A percentile compares a stretch with the other conserved stretches of the same genome.
phyloP scores from a whole-genome alignment of 768 basidiomycete species.

The Kwoniella heveanensis region DNA sequence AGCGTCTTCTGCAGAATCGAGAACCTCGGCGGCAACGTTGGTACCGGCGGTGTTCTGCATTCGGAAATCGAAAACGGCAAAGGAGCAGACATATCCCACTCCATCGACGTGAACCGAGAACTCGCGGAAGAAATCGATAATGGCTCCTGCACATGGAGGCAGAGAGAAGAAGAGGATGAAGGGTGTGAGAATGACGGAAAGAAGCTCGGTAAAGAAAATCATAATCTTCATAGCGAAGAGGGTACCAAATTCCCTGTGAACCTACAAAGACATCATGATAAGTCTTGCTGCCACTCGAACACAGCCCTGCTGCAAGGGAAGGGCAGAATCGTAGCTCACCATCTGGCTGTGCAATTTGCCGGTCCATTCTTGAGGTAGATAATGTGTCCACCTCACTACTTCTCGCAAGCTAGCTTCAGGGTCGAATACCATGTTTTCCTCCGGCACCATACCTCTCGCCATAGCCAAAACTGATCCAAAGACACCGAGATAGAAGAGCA shows the following conservation, averaged over 20 bases:
- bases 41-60: conserved; percentile 60
- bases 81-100: conserved; percentile 93
- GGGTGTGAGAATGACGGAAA: conserved; percentile 90
- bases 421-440: conserved; percentile 89
- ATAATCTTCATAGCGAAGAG: conserved; percentile 91
- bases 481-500: conserved; percentile 86
- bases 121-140: conserved; percentile 97
- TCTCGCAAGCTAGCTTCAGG: conserved; percentile 90
- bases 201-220: conserved; percentile 81
- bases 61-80: conserved; percentile 97
- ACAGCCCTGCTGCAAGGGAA: too few species aligned
- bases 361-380: conserved; percentile 93
- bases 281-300: too few species aligned
- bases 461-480: conserved; percentile 87
- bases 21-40: conserved; percentile 56
- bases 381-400: conserved; percentile 91
- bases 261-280: too few species aligned
- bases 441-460: conserved; percentile 92
- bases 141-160: conserved; percentile 81
- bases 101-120: conserved; percentile 97
- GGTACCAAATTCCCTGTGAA: conserved; percentile 86
- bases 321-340: too few species aligned
- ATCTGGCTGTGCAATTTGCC: conserved; percentile 82
- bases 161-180: conserved; percentile 92
- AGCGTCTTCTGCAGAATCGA: not conserved